Conservation (phyloP, 345 rosid genomes). For the Hevea brasiliensis region DNA sequence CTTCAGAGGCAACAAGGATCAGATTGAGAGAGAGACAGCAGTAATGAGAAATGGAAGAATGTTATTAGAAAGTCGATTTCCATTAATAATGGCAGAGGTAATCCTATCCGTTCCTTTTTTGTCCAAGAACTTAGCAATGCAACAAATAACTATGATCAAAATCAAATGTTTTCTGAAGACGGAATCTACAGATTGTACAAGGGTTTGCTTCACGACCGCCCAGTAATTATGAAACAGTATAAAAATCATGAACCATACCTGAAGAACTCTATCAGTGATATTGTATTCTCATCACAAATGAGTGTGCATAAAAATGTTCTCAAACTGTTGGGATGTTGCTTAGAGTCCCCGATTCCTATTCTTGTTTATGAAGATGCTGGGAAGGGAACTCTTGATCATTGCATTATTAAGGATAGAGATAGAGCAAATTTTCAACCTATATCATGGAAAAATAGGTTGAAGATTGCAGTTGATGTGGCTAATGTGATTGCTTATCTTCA, state of each 20-base stretch:
- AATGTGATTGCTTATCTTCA: conserved; percentile 20
- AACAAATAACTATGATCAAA: conserved; percentile 6
- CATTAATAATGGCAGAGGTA: conserved; percentile 3
- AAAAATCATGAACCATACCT: not conserved
- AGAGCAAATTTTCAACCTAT: not conserved
- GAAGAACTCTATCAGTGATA: not conserved
- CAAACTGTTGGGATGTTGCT: conserved; percentile 9
- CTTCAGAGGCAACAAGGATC: not conserved
- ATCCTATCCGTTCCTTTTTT: conserved; percentile 19
- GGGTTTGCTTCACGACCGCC: conserved; percentile 1
- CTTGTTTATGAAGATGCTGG: no score
- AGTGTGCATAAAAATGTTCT: conserved; percentile 3
- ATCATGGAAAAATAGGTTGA: conserved; percentile 16
- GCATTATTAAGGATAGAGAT: not conserved
- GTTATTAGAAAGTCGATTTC: not conserved
- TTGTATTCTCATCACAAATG: conserved; percentile 4
- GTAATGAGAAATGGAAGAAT: not conserved
- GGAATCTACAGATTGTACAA: not conserved
- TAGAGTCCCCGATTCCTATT: conserved; percentile 6
- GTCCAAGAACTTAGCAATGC: conserved; percentile 13
- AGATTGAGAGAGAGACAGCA: not conserved
- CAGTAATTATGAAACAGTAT: not conserved
- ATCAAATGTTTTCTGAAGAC: not conserved
- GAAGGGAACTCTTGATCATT: not conserved
- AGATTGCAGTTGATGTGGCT: conserved; percentile 16